Evolutionary conservation across 2,329 filamentous ascomycete species (phyloP).

Genomic region (Monosporascus sp.): DNA sequence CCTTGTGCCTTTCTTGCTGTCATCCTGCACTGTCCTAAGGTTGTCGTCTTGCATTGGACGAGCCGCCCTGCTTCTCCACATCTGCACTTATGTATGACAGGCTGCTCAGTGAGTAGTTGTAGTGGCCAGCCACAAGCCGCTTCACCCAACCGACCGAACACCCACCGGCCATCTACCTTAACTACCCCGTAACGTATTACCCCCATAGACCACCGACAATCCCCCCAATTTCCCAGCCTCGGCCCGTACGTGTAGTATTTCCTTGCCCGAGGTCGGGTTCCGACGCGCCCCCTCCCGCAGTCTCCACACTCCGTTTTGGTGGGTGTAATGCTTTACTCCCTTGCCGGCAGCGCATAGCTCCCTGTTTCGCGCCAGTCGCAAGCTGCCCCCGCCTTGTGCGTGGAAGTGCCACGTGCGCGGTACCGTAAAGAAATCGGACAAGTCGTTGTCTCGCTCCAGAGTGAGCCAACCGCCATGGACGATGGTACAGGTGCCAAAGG

Average conservation of each 20-base stretch:
- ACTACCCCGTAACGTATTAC: not conserved
- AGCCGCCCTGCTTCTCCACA: not conserved
- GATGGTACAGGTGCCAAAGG: not conserved
- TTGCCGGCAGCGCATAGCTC: not conserved
- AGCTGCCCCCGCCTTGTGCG: not conserved
- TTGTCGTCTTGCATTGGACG: too few species aligned
- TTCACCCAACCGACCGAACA: not conserved
- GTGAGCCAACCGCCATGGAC: not conserved
- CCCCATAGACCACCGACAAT: not conserved
- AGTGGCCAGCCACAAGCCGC: not conserved
- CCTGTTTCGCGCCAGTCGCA: not conserved
- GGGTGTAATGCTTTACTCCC: not conserved
- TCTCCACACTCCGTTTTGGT: not conserved
- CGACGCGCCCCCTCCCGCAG: too few species aligned
- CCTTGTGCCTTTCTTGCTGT: too few species aligned
- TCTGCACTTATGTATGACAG: not conserved
- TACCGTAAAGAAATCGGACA: not conserved
- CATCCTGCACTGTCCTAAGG: too few species aligned
- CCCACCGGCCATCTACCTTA: not conserved
- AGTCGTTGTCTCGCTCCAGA: not conserved
- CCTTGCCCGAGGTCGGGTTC: too few species aligned
- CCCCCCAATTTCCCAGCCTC: too few species aligned
- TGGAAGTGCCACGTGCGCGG: not conserved
- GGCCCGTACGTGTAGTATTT: too few species aligned
- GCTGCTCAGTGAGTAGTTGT: not conserved